phyloP scores from a whole-genome alignment of 169 alveolate genomes.

The Sarcocystis neurona region DNA sequence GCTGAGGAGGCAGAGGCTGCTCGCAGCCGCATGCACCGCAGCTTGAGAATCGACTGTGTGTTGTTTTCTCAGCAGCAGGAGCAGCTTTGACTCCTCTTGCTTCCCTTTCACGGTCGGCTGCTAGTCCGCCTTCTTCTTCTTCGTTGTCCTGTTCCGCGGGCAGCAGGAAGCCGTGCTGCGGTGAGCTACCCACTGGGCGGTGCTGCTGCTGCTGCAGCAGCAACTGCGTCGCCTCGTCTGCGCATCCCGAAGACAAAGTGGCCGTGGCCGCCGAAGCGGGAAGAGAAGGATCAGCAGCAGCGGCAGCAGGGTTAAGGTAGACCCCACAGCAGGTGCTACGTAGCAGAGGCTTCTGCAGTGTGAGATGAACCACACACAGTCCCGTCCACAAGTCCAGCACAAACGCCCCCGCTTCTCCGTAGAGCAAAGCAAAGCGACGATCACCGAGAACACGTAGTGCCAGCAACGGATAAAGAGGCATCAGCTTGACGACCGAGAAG shows the following conservation, averaged over 20 bases:
- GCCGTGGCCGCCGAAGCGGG: neutral
- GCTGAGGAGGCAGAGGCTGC: too few species aligned
- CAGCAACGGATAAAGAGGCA: constrained; percentile 44
- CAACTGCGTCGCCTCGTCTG: neutral
- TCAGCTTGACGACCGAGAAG: constrained; percentile 48
- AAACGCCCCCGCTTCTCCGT: constrained; percentile 5
- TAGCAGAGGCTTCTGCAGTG: neutral
- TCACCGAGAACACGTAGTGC: constrained; percentile 1
- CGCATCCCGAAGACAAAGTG: neutral
- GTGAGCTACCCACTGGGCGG: too few species aligned
- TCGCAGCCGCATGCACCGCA: too few species aligned
- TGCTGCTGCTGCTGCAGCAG: too few species aligned
- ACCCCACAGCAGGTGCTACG: too few species aligned
- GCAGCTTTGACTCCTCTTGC: too few species aligned
- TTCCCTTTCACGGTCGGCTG: too few species aligned
- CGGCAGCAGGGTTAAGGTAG: neutral
- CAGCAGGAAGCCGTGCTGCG: too few species aligned
- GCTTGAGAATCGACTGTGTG: too few species aligned
- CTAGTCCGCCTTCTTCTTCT: too few species aligned
- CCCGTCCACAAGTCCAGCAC: constrained; percentile 2
- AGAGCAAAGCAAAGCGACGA: neutral
- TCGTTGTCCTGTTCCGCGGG: too few species aligned
- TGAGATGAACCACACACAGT: neutral
- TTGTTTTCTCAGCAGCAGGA: too few species aligned
- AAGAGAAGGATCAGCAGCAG: neutral